Evolutionary conservation across 2,329 filamentous ascomycete genomes (phyloP), one percentile per base, ranked within the genome.

Genomic region (Didymella glomerata): DNA sequence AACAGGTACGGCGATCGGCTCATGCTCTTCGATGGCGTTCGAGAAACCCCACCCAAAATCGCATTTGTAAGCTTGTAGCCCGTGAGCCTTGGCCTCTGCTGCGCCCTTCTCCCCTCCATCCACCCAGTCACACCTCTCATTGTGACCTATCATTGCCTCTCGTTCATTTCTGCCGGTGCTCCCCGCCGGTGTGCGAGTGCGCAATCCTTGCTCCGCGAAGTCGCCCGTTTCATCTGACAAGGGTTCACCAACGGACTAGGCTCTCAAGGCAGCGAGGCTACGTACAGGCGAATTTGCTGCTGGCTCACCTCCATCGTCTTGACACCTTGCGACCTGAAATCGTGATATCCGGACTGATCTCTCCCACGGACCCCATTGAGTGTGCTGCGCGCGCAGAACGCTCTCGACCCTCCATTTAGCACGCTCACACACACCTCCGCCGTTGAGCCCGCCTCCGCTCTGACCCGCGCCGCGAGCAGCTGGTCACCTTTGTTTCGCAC

Each of bases 21-120:
- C 51, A 45, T 49, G 47, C 36, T 45, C 41, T 67, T 68, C 66
- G 60, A 66, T 48, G 51, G 63, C 59, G 54, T 69, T 69, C 68
- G 65, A 51, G 56, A 54, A 54, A 65, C 63, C 68, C 67, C 67
- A 65, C 65, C 60, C 32, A 40, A 40, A 18, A 47, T 25, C 28
- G 40, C 38, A 69, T 66, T 66, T 60, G 68, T 67, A 61, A 66
- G 60, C 61, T 49, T 50, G 28, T 50, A 58, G 41, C 54, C 51
- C 40, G 51, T 53, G 50, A 34, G 46, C 50, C 50, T 28, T 59
- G 47, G 38, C 41, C 59, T 54, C 41, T 54, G 53, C 64, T 63
- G 66, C 68, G 66, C 68, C 66, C 63, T 64, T 68, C 54, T 62
- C 30, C 38, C 54, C 54, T 32, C 32, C 54, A 50, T 40, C 40